A percentile compares a stretch with the other conserved stretches of the same genome.
These are phyloP conservation scores for Scleroderma bovista DNA, from an alignment of 768 basidiomycete species.

Conservation along the genomic window DNA sequence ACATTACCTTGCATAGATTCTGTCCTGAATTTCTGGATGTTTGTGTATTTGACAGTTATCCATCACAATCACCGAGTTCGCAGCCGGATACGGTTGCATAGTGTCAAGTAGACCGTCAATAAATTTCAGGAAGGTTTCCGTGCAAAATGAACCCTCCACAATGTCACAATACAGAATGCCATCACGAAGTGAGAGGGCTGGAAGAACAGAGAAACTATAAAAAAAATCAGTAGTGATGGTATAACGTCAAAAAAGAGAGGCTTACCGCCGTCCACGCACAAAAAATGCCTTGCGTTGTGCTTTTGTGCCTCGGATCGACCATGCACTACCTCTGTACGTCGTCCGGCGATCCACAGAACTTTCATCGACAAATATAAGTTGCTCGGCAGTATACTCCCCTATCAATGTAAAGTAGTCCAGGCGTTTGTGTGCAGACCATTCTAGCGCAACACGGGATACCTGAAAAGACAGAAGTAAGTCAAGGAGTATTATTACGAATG, in stretches of 20 bases:
- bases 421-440: background rate
- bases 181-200: constrained; percentile 21
- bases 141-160: constrained; percentile 25
- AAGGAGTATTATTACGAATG: background rate
- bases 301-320: background rate
- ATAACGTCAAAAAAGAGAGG: background rate
- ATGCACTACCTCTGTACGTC: constrained; percentile 8
- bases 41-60: constrained; percentile 36
- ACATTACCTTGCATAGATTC: constrained; percentile 22
- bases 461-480: background rate
- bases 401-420: background rate
- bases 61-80: constrained; percentile 35
- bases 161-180: constrained; percentile 30
- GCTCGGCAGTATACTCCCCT: constrained; percentile 4
- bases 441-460: background rate
- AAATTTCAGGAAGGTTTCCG: constrained; percentile 25
- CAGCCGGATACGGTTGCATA: constrained; percentile 33
- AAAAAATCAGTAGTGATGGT: background rate
- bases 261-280: constrained; percentile 17
- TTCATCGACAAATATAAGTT: constrained; percentile 25
- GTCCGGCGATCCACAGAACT: constrained; percentile 23
- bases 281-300: constrained; percentile 8
- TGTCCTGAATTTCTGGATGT: constrained; percentile 25
- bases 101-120: constrained; percentile 27
- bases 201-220: constrained; percentile 28